Base-by-base conservation (phyloP, 805 yeast species). In the Wickerhamomyces chambardii region DNA sequence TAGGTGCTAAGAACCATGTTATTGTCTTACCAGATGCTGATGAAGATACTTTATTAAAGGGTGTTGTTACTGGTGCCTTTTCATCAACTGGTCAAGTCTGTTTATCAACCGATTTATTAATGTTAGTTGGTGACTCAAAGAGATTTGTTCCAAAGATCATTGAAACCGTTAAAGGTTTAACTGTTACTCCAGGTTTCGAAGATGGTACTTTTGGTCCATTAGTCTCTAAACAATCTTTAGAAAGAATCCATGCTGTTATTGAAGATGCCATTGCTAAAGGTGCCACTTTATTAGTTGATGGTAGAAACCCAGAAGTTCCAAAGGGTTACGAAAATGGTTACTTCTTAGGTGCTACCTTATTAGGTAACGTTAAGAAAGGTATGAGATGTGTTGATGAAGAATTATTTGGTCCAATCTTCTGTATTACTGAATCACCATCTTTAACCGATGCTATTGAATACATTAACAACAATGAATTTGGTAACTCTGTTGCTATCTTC, bases 31-130 rank as follows among this genome's bases (percentile, higher is more conserved):
- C 87, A 15, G 89, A 81, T 48, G 85, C 86, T 32, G 73, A 78
- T 59, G 73, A 75, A 56, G 58, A 62, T 41, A 74, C 73, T 42
- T 71, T 83, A 33, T 61, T 81, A 46, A 76, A 74, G 51, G 78
- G 83, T 36, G 61, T 81, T 32, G 76, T 68, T 39, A 82, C 85
- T 33, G 86, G 89, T 36, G 84, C 86, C 17, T 81, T 81, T 56
- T 86, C 89, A 24, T 87, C 89, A 34, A 87, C 89, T 15, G 90
- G 89, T 42, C 90, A 81, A 66, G 74, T 87, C 53, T 81, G 90
- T 61, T 76, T 81, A 83, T 84, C 85, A 10, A 75, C 82, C 35
- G 77, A 83, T 17, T 83, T 78, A 26, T 64, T 82, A 42, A 83
- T 81, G 34, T 72, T 84, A 15, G 86, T 82, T 17, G 87, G 87